Base-by-base conservation (phyloP, 1,284 basidiomycete genomes). In the Tilletia horrida region DNA sequence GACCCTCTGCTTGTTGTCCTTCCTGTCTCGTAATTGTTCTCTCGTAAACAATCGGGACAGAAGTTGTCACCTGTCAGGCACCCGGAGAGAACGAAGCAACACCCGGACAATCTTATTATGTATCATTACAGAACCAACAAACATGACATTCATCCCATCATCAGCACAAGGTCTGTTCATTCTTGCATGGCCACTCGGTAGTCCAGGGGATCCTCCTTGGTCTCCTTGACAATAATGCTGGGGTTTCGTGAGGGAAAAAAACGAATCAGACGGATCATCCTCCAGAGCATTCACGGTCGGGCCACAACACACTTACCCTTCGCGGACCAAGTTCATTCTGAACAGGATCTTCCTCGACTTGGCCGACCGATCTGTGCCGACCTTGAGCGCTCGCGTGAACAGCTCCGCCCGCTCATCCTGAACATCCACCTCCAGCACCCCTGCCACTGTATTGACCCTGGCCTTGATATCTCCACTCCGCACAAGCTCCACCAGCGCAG, bases 381-480 rank as follows among this genome's bases (percentile, higher is more conserved):
- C 85, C 80, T 89, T 87, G 73, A 92, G 85, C 2, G 91, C 89
- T 11, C 87, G 85, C 21, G 87, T 86, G 76, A 90, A 93, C 47
- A 93, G 82, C 63, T 88, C 88, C 3, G 87, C 86, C 0, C 91
- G 86, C 69, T 88, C 87, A 75, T 93, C 90, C 7, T 86, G 88
- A 75, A 88, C 87, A 78, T 87, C 88, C 16, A 90, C 89, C 78
- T 88, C 87, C 63, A 93, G 80, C 48, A 91, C 88, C 88, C 90
- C 52, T 14, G 61, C 31, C 23, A 61, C 62, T 40, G 43, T 40
- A 43, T 69, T 91, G 44, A 93, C 88, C 90, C 86, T 68, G 88
- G 87, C 11, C 87, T 86, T 18, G 89, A 83, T 0, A 85, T 85
- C 88, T 88, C 90, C 25, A 90, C 91, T 76, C 92, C 87, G 85